Evolutionary conservation across 139 green algal species (phyloP).

Genomic region (Chlamydomonas eustigma): DNA sequence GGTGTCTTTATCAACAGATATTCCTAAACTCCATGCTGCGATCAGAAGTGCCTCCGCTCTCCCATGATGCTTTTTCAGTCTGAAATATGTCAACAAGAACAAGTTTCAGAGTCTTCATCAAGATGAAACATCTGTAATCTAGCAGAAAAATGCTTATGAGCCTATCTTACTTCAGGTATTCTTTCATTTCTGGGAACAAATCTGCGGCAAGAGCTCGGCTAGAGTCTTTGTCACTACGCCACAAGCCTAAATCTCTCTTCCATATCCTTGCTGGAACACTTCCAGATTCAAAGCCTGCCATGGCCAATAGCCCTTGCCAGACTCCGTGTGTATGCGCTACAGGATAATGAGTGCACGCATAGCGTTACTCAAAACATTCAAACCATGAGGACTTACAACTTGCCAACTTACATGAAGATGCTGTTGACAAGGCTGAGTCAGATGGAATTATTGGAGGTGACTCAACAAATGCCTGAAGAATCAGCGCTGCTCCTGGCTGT

Average conservation of each 20-base stretch:
- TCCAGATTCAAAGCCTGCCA: neutral
- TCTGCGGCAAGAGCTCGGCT: neutral
- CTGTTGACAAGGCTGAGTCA: neutral
- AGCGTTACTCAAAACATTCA: neutral
- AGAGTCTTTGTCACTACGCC: neutral
- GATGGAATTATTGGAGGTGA: neutral
- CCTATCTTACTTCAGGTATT: neutral
- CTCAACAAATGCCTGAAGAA: conserved; percentile 1
- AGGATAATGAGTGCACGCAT: neutral
- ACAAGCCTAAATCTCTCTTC: conserved; percentile 5
- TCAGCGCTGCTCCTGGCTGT: too few species aligned
- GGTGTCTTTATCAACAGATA: neutral
- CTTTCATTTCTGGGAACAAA: neutral
- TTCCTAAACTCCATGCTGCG: conserved; percentile 9
- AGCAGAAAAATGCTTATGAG: neutral
- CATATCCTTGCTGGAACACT: neutral
- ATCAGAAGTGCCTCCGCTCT: conserved; percentile 16
- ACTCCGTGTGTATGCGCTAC: conserved; percentile 2
- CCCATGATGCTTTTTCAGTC: conserved; percentile 17
- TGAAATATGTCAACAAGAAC: neutral
- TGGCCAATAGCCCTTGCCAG: neutral
- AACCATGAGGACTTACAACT: neutral
- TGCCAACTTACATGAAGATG: neutral
- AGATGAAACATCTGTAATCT: neutral
- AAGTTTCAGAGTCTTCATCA: neutral